Base-by-base conservation (phyloP, 2,329 filamentous ascomycete species). In the Diaporthe nobilis region DNA sequence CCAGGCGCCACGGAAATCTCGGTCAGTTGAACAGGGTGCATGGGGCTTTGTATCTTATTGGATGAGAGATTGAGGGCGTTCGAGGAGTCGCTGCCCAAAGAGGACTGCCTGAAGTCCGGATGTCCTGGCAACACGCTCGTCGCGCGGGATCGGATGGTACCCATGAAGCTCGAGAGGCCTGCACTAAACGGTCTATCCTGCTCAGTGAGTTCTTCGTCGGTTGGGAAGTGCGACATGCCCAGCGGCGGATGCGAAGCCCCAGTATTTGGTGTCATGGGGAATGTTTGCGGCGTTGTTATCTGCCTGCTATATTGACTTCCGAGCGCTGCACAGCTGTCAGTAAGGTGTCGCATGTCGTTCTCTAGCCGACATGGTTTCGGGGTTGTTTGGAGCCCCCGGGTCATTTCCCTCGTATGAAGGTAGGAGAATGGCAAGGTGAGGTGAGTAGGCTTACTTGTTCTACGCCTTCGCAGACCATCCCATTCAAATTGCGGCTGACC, bases 161-260 rank as follows among this genome's bases (percentile, higher is more conserved):
- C 90, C 22, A 90, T 87, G 73, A 92, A 87, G 79, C 88, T 90
- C 17, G 89, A 89, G 42, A 91, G 85, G 61, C 84, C 83, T 6
- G 87, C 86, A 1, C 86, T 86, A 49, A 84, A 84, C 49, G 87
- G 87, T 63, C 86, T 85, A 77, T 90, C 85, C 76, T 88, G 85
- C 55, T 90, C 89, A 47, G 88, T 87, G 15, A 91, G 86, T 72
- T 92, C 91, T 28, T 93, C 90, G 13, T 92, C 90, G 25, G 90
- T 89, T 0, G 95, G 95, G 81, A 98, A 94, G 49, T 91, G 92
- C 0, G 95, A 94, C 94, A 98, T 97, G 65, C 96, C 96, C 12
- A 98, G 86, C 0, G 95, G 95, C 2, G 94, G 94, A 81, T 97
- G 94, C 0, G 79, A 84, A 7, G 82, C 83, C 1, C 80, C 75